These are phyloP conservation scores for Mariannaea elegans DNA, from an alignment of 2,329 filamentous ascomycete species.

Conservation along the genomic window DNA sequence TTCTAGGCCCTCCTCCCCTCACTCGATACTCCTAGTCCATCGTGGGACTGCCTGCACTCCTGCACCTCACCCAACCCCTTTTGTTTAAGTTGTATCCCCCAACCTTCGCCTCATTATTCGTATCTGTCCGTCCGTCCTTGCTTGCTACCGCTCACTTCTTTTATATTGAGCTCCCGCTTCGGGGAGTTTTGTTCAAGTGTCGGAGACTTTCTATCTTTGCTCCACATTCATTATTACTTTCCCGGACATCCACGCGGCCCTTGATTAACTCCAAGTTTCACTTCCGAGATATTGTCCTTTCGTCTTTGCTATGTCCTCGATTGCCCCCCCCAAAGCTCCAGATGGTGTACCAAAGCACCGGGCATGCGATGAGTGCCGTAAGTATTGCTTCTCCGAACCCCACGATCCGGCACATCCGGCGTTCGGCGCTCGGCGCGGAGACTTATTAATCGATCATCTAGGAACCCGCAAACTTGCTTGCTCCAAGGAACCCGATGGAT, in stretches of 20 bases:
- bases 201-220: conserved; percentile 20
- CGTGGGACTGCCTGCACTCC: conserved; percentile 11
- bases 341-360: conserved; percentile 58
- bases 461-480: conserved; percentile 72
- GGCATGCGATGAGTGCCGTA: conserved; percentile 75
- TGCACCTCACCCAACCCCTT: conserved; percentile 9
- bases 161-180: conserved; percentile 22
- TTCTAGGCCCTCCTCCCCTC: conserved; percentile 2
- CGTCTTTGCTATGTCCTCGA: conserved; percentile 33
- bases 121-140: neutral
- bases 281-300: neutral
- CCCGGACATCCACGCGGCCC: neutral
- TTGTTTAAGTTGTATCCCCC: conserved; percentile 13
- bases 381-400: conserved; percentile 41
- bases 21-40: conserved; percentile 6
- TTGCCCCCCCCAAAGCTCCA: conserved; percentile 10
- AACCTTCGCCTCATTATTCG: neutral
- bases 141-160: neutral
- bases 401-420: conserved; percentile 10
- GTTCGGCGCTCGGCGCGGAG: conserved; percentile 30
- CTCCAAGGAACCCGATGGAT: conserved; percentile 68
- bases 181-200: conserved; percentile 7
- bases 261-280: neutral
- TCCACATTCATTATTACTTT: conserved; percentile 4
- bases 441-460: conserved; percentile 46